phyloP scores from a whole-genome alignment of 768 basidiomycete species.

The Termitomyces heimii region DNA sequence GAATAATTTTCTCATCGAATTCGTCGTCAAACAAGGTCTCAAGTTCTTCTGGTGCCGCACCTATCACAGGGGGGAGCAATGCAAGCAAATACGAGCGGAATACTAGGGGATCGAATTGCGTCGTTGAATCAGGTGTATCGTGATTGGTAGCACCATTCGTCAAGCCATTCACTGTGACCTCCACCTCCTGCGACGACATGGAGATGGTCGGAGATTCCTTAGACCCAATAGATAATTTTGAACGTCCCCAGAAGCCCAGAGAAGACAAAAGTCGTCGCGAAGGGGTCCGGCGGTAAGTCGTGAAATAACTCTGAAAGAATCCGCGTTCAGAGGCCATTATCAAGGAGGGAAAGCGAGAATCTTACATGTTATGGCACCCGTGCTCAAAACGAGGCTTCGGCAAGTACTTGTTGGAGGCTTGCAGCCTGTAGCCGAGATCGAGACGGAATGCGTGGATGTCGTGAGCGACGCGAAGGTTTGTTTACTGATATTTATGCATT shows the following conservation, averaged over 20 bases:
- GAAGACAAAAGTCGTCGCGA: conserved; percentile 16
- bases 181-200: conserved; percentile 18
- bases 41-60: conserved; percentile 60
- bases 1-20: conserved; percentile 69
- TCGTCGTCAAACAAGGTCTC: conserved; percentile 63
- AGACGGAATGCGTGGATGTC: neutral
- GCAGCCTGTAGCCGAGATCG: neutral
- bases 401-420: neutral
- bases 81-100: conserved; percentile 68
- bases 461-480: conserved; percentile 1
- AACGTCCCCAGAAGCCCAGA: conserved; percentile 13
- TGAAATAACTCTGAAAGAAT: conserved; percentile 22
- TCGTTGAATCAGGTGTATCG: conserved; percentile 19
- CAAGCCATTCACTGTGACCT: conserved; percentile 19
- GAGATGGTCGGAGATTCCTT: conserved; percentile 9
- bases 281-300: conserved; percentile 20
- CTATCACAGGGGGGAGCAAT: conserved; percentile 78
- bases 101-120: conserved; percentile 59
- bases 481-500: neutral
- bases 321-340: conserved; percentile 17
- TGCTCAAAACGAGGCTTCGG: neutral
- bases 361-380: conserved; percentile 9
- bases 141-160: conserved; percentile 23
- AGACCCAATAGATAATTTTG: conserved; percentile 8
- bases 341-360: neutral